Percentiles rank a stretch among this genome's conserved stretches.
These are phyloP conservation scores for Chimonanthus praecox DNA, from an alignment of 164 flowering plant genomes.

Conservation along the genomic window DNA sequence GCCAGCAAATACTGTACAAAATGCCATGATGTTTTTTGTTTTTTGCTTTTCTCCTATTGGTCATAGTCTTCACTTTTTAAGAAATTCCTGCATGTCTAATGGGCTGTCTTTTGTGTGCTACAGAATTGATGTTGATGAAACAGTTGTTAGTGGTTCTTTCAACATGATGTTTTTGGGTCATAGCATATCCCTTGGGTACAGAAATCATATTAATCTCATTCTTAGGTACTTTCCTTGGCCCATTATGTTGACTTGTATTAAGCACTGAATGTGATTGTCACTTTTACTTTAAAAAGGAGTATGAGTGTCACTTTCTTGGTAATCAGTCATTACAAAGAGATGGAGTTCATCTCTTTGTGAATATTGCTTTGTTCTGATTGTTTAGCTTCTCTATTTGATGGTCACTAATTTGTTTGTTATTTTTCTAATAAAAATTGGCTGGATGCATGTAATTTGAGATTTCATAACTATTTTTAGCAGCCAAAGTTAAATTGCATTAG, in stretches of 20 bases:
- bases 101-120: slow-evolving; percentile 10
- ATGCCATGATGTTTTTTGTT: neutral
- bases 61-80: neutral
- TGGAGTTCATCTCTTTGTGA: neutral
- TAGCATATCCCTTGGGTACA: slow-evolving; percentile 75
- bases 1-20: neutral
- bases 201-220: slow-evolving; percentile 68
- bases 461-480: too few species aligned
- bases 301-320: neutral
- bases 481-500: too few species aligned
- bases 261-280: neutral
- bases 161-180: slow-evolving; percentile 83
- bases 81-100: neutral
- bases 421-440: slow-evolving; percentile 1
- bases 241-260: neutral
- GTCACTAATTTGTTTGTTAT: neutral
- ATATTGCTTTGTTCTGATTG: neutral
- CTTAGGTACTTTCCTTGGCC: slow-evolving; percentile 49
- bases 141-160: slow-evolving; percentile 73
- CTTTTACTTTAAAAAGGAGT: neutral
- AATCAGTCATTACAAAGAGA: neutral
- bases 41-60: neutral
- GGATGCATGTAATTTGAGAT: neutral
- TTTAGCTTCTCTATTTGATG: neutral
- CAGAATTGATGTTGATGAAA: slow-evolving; percentile 89